These are phyloP conservation scores for Talaromyces albobiverticillius DNA, from an alignment of 2,329 filamentous ascomycete species.

Conservation along the genomic window DNA sequence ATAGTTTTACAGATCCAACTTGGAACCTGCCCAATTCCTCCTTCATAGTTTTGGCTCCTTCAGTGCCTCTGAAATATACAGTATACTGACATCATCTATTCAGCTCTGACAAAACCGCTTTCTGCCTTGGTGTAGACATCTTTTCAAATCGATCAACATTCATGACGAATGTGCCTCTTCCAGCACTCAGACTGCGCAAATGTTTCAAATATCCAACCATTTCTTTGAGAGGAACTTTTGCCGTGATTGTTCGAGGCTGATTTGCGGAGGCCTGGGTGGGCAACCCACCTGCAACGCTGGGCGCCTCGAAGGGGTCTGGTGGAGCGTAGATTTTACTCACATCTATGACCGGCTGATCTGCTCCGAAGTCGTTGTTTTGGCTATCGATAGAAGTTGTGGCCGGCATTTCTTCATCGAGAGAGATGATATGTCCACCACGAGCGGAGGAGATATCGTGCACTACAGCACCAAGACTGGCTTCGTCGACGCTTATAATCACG, in stretches of 20 bases:
- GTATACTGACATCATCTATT: conserved; percentile 25
- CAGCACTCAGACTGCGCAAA: conserved; percentile 81
- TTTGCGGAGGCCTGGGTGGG: conserved; percentile 25
- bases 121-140: conserved; percentile 61
- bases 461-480: conserved; percentile 74
- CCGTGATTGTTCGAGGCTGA: conserved; percentile 66
- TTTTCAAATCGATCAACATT: conserved; percentile 68
- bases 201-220: conserved; percentile 95
- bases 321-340: conserved; percentile 77
- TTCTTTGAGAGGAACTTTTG: conserved; percentile 87
- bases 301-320: conserved; percentile 68
- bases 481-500: conserved; percentile 80
- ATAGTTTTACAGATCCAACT: not conserved
- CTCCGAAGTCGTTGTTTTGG: not conserved
- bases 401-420: conserved; percentile 57
- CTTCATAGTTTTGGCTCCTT: not conserved
- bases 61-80: not conserved
- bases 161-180: conserved; percentile 76
- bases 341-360: conserved; percentile 57
- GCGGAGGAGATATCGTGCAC: conserved; percentile 76
- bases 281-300: conserved; percentile 17
- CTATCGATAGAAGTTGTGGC: conserved; percentile 25
- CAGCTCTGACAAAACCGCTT: conserved; percentile 50
- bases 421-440: conserved; percentile 70
- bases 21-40: not conserved